Base-by-base conservation (phyloP, 2,329 filamentous ascomycete genomes). In the Alternaria gaisen region DNA sequence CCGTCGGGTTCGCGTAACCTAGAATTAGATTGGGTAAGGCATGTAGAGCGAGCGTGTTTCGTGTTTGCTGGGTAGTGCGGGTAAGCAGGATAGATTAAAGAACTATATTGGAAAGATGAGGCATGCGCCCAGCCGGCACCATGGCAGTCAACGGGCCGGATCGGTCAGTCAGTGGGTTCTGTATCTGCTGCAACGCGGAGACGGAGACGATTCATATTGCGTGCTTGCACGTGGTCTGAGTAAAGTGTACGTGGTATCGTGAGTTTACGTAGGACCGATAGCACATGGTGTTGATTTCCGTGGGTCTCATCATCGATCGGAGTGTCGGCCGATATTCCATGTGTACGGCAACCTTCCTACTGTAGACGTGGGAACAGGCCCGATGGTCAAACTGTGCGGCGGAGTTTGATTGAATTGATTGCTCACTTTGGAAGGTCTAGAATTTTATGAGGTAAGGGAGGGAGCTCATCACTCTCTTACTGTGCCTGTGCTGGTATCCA, bases 61-160 rank as follows among this genome's bases (percentile, higher is more conserved):
- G 40, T 22, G 46, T 36, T 36, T 48, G 2, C 46, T 16, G 32
- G 30, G 32, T 34, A 36, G 26, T 32, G 16, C 11, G 14, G 7
- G 46, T 50, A 50, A 50, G 32, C 46, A n/a, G 6, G 34, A 24
- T 50, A 50, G 46, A 50, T 50, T 38, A 50, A 38, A 50, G 9
- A 16, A 38, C 30, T 50, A 38, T 50, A 50, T 26, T 22, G 46
- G 34, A 38, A 50, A 36, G 30, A 26, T 24, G 32, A 50, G 14
- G 16, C 32, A 50, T n/a, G 20, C 30, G 30, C 30, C 30, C 46
- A 36, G 30, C 32, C 46, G 46, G 46, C 46, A 26, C 20, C 46
- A 38, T 50, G 46, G 46, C 32, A 50, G 30, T 26, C 14, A 16
- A 50, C 46, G 20, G 46, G 18, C 46, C 46, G 32, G 46, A 38